Evolutionary conservation across 2,329 filamentous ascomycete genomes (phyloP), one percentile per base, ranked within the genome.

Genomic region (Alternaria sp.): DNA sequence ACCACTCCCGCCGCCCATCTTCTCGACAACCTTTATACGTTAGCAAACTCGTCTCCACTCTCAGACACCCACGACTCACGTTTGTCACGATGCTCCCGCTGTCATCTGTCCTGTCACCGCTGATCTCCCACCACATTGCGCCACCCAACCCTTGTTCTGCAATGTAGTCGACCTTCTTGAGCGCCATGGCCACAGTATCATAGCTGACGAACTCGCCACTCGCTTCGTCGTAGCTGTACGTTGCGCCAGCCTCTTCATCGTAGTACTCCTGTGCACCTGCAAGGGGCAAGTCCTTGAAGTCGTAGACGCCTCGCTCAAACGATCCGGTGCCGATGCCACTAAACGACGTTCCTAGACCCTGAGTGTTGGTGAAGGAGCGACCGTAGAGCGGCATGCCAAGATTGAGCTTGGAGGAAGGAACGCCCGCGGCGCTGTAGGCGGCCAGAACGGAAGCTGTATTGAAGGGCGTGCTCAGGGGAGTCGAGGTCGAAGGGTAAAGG

Each of bases 91-190:
- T 77, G 25, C 74, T 75, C 71, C 92, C 95, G 0, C 85, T 82
- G 11, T 79, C 82, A 11, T 79, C 79, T 0, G 88, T 89, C 3
- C 89, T 90, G 78, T 97, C 95, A 1, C 88, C 90, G 73, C 91
- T 95, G 72, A 89, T 92, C 82, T 97, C 94, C 92, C 92, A 96
- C 93, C 93, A 98, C 94, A 98, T 97, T n/a, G 87, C 93, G 18
- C 95, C 95, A 2, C 94, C 94, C 0, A 97, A 85, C 0, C 87
- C 84, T 47, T 86, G 82, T 20, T 87, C 78, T 74, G 84, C 87
- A 75, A 97, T 87, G 77, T 89, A 97, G 11, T 87, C 82, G 2
- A 89, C 89, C 84, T 97, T 98, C 68, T 82, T 77, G 68, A 84
- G 83, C 4, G 89, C 90, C 78, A 94, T 88, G 4, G 84, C 81